Conservation (phyloP, 2,329 filamentous ascomycete genomes). For the Xylariaceae sp. region DNA sequence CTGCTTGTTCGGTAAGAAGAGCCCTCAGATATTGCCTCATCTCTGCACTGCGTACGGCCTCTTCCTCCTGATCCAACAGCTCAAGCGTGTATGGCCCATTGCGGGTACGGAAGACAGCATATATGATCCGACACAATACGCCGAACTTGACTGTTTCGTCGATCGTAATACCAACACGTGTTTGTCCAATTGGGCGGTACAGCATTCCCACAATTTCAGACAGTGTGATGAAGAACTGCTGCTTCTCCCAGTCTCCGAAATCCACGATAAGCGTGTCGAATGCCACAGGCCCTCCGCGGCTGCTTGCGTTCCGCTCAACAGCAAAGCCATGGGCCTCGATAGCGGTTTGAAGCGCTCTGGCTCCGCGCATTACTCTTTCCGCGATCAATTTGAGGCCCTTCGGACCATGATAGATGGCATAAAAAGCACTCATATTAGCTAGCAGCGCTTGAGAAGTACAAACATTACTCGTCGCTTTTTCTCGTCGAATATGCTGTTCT, state of each 20-base stretch:
- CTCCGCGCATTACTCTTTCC: conserved; percentile 69
- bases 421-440: conserved; percentile 95
- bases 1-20: conserved; percentile 34
- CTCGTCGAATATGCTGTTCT: conserved; percentile 92
- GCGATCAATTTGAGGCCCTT: conserved; percentile 80
- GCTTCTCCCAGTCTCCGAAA: conserved; percentile 44
- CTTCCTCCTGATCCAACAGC: not conserved
- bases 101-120: conserved; percentile 17
- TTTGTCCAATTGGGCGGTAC: conserved; percentile 59
- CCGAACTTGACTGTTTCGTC: conserved; percentile 69
- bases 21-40: too few species aligned
- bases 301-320: conserved; percentile 57
- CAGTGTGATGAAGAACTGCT: conserved; percentile 50
- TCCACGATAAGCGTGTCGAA: conserved; percentile 82
- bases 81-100: not conserved
- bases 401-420: conserved; percentile 91
- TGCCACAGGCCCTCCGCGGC: conserved; percentile 54
- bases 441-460: conserved; percentile 92
- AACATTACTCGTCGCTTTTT: conserved; percentile 97
- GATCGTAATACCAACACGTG: conserved; percentile 69
- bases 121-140: conserved; percentile 36
- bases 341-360: conserved; percentile 65
- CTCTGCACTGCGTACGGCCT: conserved; percentile 26
- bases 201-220: conserved; percentile 54
- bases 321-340: conserved; percentile 62